Evolutionary conservation across 306 rosid genomes (phyloP).

Genomic region (Dryas octopetala): DNA sequence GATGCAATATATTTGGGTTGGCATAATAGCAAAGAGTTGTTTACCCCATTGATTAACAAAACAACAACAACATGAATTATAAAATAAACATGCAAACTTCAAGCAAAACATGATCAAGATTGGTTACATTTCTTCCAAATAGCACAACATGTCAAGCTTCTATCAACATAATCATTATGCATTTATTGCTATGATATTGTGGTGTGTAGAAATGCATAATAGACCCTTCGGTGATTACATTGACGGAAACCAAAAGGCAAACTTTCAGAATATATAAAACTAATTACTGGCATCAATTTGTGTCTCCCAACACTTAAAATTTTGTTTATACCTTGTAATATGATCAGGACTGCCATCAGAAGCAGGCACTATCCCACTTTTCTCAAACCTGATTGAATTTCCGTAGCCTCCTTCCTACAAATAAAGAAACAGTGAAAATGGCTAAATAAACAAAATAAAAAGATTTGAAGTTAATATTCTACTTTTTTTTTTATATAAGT

Average conservation of each 20-base stretch:
- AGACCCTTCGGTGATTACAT: not conserved
- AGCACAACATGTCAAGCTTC: not conserved
- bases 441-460: not conserved
- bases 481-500: not conserved
- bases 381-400: conserved; percentile 39
- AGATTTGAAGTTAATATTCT: not conserved
- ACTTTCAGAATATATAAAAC: not conserved
- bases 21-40: not conserved
- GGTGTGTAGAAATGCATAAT: not conserved
- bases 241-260: not conserved
- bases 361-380: conserved; percentile 25
- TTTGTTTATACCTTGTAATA: conserved; percentile 55
- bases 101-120: too few relatives aligned
- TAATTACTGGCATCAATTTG: not conserved
- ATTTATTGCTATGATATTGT: not conserved
- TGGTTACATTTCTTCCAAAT: too few relatives aligned
- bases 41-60: not conserved
- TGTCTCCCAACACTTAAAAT: not conserved
- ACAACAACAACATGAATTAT: not conserved
- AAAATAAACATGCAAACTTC: too few relatives aligned
- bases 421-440: too few relatives aligned
- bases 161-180: not conserved
- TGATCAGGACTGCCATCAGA: conserved; percentile 39
- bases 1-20: not conserved
- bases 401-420: conserved; percentile 70